Conservation (phyloP, 1,284 basidiomycete genomes). For the Pseudozyma sp. region DNA sequence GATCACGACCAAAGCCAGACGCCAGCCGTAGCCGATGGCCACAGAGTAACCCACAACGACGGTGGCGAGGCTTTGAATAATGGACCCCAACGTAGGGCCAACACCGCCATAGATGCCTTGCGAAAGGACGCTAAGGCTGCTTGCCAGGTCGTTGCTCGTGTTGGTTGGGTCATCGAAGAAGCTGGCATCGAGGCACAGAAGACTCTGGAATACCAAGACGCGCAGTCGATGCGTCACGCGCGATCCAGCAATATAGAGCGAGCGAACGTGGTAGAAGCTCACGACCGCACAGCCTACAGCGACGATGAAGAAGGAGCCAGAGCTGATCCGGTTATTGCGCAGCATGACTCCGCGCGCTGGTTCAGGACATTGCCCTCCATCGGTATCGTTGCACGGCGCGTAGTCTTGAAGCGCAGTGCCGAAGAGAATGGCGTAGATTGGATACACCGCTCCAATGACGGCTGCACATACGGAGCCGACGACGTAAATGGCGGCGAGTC, state of each 20-base stretch:
- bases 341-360: slow-evolving; percentile 32
- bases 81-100: slow-evolving; percentile 80
- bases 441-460: slow-evolving; percentile 80
- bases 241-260: slow-evolving; percentile 35
- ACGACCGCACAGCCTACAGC: slow-evolving; percentile 50
- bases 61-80: slow-evolving; percentile 81
- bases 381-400: slow-evolving; percentile 20
- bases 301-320: slow-evolving; percentile 50
- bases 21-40: slow-evolving; percentile 76
- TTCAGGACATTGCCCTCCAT: slow-evolving; percentile 24
- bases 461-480: slow-evolving; percentile 32
- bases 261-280: slow-evolving; percentile 51
- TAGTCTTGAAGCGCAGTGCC: slow-evolving; percentile 68
- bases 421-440: slow-evolving; percentile 84
- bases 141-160: slow-evolving; percentile 78
- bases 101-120: slow-evolving; percentile 90
- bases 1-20: slow-evolving; percentile 76
- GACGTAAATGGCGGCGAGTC: slow-evolving; percentile 55
- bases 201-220: slow-evolving; percentile 44
- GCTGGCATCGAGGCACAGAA: slow-evolving; percentile 62
- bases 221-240: slow-evolving; percentile 56
- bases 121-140: slow-evolving; percentile 83
- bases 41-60: slow-evolving; percentile 71
- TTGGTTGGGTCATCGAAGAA: slow-evolving; percentile 64
- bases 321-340: slow-evolving; percentile 23